Base-by-base conservation (phyloP, 2,329 filamentous ascomycete genomes). In the Cercospora beticola region DNA sequence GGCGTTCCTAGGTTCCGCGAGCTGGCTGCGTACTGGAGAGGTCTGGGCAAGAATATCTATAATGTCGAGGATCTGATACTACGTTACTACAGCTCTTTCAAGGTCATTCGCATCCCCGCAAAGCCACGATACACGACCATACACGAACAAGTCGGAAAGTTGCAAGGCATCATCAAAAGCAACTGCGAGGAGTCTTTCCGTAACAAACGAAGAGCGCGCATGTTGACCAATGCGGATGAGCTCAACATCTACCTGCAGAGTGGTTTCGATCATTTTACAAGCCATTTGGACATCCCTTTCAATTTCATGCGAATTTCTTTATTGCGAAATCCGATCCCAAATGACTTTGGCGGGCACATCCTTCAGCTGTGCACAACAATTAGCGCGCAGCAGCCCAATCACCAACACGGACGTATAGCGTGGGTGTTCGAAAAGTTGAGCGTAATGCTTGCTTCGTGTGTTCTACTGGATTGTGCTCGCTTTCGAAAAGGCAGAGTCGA, bases 11-110 rank as follows among this genome's bases (percentile, higher is more conserved):
- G 74, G 26, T 77, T 77, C 49, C 70, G 75, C 28, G 78, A 81
- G 67, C 79, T 83, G 70, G 82, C 81, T 3, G 74, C 80, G 26
- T 75, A 79, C 49, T 85, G 84, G 84, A 73, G 76, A 40, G 74
- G 75, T 18, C 76, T 81, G 1, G 81, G 80, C 5, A 82, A 80
- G 71, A 70, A 72, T 2, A 83, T 85, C 63, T 77, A 77, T n/a
- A 82, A 75, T 23, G 79, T 83, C 9, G 78, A 83, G 70, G 81
- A 84, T 64, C 78, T 86, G 5, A 78, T 86, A 16, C 74, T 80
- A 62, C 83, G 80, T 46, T 87, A 87, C 72, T 87, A 86, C 72
- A 82, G 81, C 67, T 83, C 82, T 8, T 79, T 84, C 62, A 83
- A 78, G 62, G 76, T 79, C 23, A 70, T 87, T n/a, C 78, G 83